A percentile compares a stretch with the other conserved stretches of the same genome.
Evolutionary conservation across 495 filamentous ascomycete genomes (phyloP).

Genomic region (Neohortaea acidophila): DNA sequence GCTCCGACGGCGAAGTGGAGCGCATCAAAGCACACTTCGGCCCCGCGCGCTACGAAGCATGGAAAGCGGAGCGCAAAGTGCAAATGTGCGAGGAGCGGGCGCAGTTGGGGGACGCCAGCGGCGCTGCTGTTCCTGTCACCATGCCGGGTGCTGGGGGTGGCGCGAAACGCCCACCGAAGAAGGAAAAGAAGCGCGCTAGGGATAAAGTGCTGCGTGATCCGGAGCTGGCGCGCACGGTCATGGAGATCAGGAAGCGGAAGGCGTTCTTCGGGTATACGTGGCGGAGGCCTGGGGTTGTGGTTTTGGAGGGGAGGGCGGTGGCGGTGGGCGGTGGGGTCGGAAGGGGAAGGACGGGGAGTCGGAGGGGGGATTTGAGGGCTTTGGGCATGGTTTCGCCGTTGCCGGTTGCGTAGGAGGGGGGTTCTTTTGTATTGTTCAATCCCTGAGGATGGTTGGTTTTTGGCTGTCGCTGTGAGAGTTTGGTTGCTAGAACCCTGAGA

Average conservation of each 20-base stretch:
- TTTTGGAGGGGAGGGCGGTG: slow-evolving; percentile 3
- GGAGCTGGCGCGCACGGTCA: slow-evolving; percentile 41
- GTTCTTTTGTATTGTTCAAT: too few relatives aligned
- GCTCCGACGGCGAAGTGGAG: slow-evolving; percentile 12
- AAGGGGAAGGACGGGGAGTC: not conserved
- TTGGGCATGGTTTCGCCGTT: too few relatives aligned
- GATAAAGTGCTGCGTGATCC: slow-evolving; percentile 68
- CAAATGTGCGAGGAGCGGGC: slow-evolving; percentile 13
- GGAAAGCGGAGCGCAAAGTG: slow-evolving; percentile 10
- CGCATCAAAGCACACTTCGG: slow-evolving; percentile 18
- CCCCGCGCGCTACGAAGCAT: slow-evolving; percentile 11
- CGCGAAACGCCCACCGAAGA: slow-evolving; percentile 17
- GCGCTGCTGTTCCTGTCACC: not conserved
- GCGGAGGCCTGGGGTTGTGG: slow-evolving; percentile 36
- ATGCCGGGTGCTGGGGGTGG: not conserved
- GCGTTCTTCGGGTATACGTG: slow-evolving; percentile 91
- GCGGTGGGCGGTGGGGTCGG: too few relatives aligned
- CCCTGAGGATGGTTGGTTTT: too few relatives aligned
- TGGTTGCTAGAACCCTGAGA: too few relatives aligned
- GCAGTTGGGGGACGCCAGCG: not conserved
- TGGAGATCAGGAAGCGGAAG: slow-evolving; percentile 63
- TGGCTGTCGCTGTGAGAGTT: too few relatives aligned
- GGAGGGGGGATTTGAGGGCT: not conserved
- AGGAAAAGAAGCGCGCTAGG: slow-evolving; percentile 54
- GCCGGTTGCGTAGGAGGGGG: too few relatives aligned